Evolutionary conservation across 176 grass and related monocot genomes (phyloP), one percentile per base, ranked within the genome.

Genomic region (Cenchrus fungigraminus): DNA sequence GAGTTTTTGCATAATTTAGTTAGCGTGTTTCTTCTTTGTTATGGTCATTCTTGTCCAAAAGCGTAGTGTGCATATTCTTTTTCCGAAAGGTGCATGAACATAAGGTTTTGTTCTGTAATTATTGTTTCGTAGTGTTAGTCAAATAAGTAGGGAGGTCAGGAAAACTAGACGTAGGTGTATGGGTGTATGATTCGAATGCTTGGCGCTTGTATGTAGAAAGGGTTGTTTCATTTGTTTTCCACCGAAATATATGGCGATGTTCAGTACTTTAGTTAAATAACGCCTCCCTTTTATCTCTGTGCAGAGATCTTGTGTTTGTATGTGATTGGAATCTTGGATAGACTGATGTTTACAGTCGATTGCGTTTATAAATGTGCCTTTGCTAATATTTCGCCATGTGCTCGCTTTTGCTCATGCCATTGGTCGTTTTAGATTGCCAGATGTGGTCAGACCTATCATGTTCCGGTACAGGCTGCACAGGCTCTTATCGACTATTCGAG

Each of bases 11-110:
- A 22, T 20, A 32, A 13, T 3, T 51, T 46, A 77, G 29, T n/a
- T 65, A 73, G 58, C 13, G 1, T 42, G 45, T 53, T 55, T 42
- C 12, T 43, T 22, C 42, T 25, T 81, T 55, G 14, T 6, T 28
- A 12, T 12, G 14, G 29, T 1, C 86, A 88, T 31, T 12, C n/a
- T 63, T 78, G 54, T 71, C 31, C 64, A 62, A 31, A 82, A 71
- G 64, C 54, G 4, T 67, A 77, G 3, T 32, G 80, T 78, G 65
- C 57, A 78, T 88, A 83, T 85, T 74, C 51, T 29, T 68, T 89
- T 59, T 37, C 52, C 5, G 8, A 61, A 42, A 60, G 61, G 69
- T 80, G 43, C 62, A 45, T 62, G 59, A 15, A 28, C n/a, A 54
- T 76, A 29, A 67, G 11, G 20, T 43, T 6, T 15, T 83, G 15